These are phyloP conservation scores for Clathrospora elynae DNA, from an alignment of 2,329 filamentous ascomycete genomes.

Conservation along the genomic window DNA sequence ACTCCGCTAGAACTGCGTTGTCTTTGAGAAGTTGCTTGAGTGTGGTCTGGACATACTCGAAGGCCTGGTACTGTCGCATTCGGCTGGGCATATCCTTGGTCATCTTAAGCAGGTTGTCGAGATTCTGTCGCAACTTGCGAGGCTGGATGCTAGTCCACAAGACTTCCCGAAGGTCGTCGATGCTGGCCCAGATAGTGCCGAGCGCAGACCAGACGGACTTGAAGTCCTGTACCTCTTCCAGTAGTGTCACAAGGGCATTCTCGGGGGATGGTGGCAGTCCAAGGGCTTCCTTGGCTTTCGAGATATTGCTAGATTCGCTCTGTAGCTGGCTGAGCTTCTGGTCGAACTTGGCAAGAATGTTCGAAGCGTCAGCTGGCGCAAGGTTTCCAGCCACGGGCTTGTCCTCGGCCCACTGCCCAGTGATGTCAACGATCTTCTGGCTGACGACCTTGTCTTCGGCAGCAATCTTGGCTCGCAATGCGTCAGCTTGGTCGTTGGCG, in stretches of 20 bases:
- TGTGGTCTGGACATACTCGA: slow-evolving; percentile 94
- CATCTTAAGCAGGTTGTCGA: slow-evolving; percentile 94
- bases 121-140: slow-evolving; percentile 83
- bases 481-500: slow-evolving; percentile 95
- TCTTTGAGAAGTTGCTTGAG: slow-evolving; percentile 88
- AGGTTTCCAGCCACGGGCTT: slow-evolving; percentile 96
- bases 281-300: slow-evolving; percentile 94
- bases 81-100: slow-evolving; percentile 99
- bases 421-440: slow-evolving; percentile 85
- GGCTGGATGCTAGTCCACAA: slow-evolving; percentile 96
- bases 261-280: slow-evolving; percentile 82
- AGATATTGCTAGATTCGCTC: slow-evolving; percentile 88
- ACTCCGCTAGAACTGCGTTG: slow-evolving; percentile 82
- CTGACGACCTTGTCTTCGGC: slow-evolving; percentile 91
- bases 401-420: slow-evolving; percentile 88
- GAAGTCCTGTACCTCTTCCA: slow-evolving; percentile 98
- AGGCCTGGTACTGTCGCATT: slow-evolving; percentile 99
- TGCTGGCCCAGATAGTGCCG: slow-evolving; percentile 93
- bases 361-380: slow-evolving; percentile 84
- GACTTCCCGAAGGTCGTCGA: slow-evolving; percentile 90
- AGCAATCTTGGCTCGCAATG: slow-evolving; percentile 88
- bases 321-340: slow-evolving; percentile 81
- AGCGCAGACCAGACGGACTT: slow-evolving; percentile 97
- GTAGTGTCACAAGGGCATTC: slow-evolving; percentile 78
- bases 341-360: slow-evolving; percentile 82